Conservation (phyloP, 768 basidiomycete species). For the Boletus rubropictus region DNA sequence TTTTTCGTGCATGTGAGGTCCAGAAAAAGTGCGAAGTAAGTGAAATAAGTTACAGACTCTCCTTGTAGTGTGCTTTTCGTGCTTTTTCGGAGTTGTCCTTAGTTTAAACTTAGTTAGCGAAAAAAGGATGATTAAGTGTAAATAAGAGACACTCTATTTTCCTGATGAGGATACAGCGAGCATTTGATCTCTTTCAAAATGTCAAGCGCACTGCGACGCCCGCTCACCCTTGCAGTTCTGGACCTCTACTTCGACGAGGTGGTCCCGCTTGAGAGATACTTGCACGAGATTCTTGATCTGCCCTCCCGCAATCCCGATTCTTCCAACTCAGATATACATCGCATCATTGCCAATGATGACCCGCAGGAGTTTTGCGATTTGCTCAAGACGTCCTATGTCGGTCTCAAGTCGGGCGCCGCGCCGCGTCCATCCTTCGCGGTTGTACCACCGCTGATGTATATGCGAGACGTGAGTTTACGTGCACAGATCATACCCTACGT, state of each 20-base stretch:
- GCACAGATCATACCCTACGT: neutral
- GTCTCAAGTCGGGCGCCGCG: slow-evolving; percentile 25
- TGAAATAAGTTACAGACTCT: neutral
- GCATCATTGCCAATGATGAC: slow-evolving; percentile 18
- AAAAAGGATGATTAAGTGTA: neutral
- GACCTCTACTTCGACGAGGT: slow-evolving; percentile 41
- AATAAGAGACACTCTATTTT: neutral
- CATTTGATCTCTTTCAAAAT: neutral
- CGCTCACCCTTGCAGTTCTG: slow-evolving; percentile 33
- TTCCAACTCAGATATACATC: slow-evolving; percentile 4
- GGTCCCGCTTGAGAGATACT: slow-evolving; percentile 35
- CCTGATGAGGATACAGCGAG: neutral
- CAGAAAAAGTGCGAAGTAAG: neutral
- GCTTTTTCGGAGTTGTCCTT: neutral
- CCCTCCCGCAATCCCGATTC: slow-evolving; percentile 6
- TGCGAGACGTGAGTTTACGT: slow-evolving; percentile 45
- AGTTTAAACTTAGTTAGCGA: neutral
- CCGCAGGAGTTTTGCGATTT: slow-evolving; percentile 31
- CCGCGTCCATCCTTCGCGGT: slow-evolving; percentile 25
- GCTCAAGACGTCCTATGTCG: slow-evolving; percentile 45
- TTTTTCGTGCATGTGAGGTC: neutral
- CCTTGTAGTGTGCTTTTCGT: neutral
- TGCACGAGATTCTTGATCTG: slow-evolving; percentile 33
- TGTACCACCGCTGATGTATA: slow-evolving; percentile 40
- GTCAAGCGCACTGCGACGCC: neutral